phyloP scores from a whole-genome alignment of 2,329 filamentous ascomycete genomes.

The Diaporthe velutina region DNA sequence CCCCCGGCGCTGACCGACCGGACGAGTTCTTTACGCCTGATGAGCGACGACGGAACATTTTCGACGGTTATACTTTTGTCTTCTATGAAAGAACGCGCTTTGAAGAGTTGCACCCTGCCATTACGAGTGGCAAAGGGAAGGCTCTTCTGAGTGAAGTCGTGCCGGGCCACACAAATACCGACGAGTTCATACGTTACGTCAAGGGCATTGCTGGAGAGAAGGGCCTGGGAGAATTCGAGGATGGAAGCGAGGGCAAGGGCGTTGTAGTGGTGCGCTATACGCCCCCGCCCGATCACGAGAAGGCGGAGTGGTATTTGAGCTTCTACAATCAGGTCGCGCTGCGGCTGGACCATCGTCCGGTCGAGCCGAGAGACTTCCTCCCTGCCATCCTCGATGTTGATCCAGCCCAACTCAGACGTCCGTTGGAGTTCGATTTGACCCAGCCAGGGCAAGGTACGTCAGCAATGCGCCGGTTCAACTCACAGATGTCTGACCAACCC shows the following conservation, averaged over 20 bases:
- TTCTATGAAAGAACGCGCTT: conserved; percentile 85
- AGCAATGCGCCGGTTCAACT: not conserved
- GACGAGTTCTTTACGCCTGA: conserved; percentile 81
- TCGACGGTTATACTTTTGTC: conserved; percentile 89
- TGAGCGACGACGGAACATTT: conserved; percentile 74
- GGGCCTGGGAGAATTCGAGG: conserved; percentile 73
- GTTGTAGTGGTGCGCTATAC: conserved; percentile 84
- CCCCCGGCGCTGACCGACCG: conserved; percentile 75
- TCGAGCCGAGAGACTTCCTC: conserved; percentile 92
- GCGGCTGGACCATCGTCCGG: conserved; percentile 82
- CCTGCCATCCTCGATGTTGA: conserved; percentile 90
- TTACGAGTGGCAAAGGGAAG: conserved; percentile 87
- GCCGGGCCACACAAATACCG: conserved; percentile 73
- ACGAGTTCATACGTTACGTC: conserved; percentile 84
- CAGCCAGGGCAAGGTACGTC: conserved; percentile 43
- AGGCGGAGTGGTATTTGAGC: conserved; percentile 75
- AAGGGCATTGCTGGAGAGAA: conserved; percentile 82
- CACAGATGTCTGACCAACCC: not conserved
- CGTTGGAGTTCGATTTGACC: conserved; percentile 68
- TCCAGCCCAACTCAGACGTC: conserved; percentile 76
- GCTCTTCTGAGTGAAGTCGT: conserved; percentile 75
- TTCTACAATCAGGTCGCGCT: conserved; percentile 79
- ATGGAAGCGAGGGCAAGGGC: conserved; percentile 74
- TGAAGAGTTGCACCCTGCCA: conserved; percentile 78
- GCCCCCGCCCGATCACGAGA: conserved; percentile 64